phyloP scores from a whole-genome alignment of 805 yeast species.

The Priceomyces haplophilus region DNA sequence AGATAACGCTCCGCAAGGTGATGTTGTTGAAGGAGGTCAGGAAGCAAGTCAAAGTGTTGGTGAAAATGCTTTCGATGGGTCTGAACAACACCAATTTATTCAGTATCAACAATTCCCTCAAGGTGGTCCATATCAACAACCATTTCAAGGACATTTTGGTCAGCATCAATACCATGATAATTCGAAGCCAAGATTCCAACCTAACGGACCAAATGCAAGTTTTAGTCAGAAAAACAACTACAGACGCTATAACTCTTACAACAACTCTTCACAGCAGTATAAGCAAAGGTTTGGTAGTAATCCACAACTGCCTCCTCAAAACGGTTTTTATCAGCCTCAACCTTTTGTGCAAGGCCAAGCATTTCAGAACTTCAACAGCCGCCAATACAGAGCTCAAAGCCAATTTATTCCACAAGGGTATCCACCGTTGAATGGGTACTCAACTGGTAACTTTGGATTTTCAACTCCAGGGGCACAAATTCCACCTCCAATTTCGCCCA shows the following conservation, averaged over 20 bases:
- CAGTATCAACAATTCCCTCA: constrained; percentile 6
- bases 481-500: constrained; percentile 47
- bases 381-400: constrained; percentile 21
- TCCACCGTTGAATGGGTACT: constrained; percentile 12
- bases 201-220: constrained; percentile 4
- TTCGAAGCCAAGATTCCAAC: constrained; percentile 11
- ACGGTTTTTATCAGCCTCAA: constrained; percentile 33
- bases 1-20: not conserved
- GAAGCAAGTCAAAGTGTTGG: constrained; percentile 3
- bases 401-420: constrained; percentile 21
- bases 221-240: constrained; percentile 22
- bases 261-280: constrained; percentile 14
- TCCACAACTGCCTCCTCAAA: constrained; percentile 17
- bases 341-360: constrained; percentile 23
- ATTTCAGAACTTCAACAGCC: constrained; percentile 24
- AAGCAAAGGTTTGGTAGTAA: constrained; percentile 19
- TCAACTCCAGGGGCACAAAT: constrained; percentile 26
- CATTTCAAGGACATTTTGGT: not conserved
- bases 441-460: constrained; percentile 9
- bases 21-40: constrained; percentile 1
- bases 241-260: constrained; percentile 25
- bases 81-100: constrained; percentile 7
- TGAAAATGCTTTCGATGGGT: constrained; percentile 1
- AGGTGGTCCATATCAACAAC: constrained; percentile 1
- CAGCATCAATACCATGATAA: constrained; percentile 11